Conservation (phyloP, 2,329 filamentous ascomycete species). For the Sporothrix protearum region DNA sequence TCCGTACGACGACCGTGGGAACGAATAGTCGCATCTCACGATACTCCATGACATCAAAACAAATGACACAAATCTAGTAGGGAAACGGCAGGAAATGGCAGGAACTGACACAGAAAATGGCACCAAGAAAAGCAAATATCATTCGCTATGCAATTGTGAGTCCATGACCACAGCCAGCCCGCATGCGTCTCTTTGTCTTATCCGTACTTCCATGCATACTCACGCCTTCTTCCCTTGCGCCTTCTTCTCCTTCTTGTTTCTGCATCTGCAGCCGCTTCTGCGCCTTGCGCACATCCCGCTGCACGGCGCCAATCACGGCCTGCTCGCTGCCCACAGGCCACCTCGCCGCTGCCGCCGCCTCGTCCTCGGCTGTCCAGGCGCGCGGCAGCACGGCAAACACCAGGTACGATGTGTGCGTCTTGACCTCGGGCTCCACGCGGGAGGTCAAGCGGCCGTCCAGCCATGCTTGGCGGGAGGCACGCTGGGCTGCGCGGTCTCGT, state of each 20-base stretch:
- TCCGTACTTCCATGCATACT: neutral
- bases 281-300: conserved; percentile 53
- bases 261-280: conserved; percentile 50
- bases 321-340: conserved; percentile 60
- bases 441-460: conserved; percentile 75
- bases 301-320: conserved; percentile 51
- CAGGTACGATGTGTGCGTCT: conserved; percentile 95
- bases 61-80: neutral
- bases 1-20: neutral
- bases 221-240: neutral
- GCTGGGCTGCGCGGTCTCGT: conserved; percentile 28
- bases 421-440: conserved; percentile 80
- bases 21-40: neutral
- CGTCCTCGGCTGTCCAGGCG: conserved; percentile 80
- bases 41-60: neutral
- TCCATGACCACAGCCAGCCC: neutral
- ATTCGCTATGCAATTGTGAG: neutral
- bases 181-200: neutral
- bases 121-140: neutral
- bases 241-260: conserved; percentile 11
- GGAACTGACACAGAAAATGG: neutral
- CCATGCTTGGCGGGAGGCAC: conserved; percentile 52
- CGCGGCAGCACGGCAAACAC: conserved; percentile 88
- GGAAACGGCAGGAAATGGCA: neutral
- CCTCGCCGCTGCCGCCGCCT: conserved; percentile 60